Conservation (phyloP, 129 eudicot genomes). For the Kitagawia praeruptora region DNA sequence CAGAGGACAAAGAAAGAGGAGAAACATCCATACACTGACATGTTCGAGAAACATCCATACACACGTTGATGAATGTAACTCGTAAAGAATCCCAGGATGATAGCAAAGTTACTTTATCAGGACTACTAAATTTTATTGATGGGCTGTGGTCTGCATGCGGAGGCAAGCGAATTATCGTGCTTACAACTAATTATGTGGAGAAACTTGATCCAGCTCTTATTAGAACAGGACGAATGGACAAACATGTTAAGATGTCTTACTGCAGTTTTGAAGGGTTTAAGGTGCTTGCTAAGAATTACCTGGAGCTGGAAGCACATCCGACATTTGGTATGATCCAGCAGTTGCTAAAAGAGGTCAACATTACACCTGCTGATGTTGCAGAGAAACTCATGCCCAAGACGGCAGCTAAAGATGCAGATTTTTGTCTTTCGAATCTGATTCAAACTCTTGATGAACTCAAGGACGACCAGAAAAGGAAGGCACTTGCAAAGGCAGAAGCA, state of each 20-base stretch:
- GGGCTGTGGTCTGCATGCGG: conserved; percentile 22
- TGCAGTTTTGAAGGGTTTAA: conserved; percentile 33
- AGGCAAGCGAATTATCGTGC: conserved; percentile 22
- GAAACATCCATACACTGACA: neutral
- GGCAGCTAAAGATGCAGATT: conserved; percentile 10
- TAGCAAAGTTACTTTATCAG: conserved; percentile 17
- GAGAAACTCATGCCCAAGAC: conserved; percentile 33
- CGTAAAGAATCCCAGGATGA: neutral
- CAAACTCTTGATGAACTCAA: conserved; percentile 2
- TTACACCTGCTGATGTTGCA: conserved; percentile 40
- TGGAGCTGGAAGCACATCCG: conserved; percentile 24
- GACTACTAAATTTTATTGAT: conserved; percentile 1
- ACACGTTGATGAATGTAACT: neutral
- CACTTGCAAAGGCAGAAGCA: neutral
- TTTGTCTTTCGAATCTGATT: neutral
- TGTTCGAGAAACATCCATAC: neutral
- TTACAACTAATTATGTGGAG: conserved; percentile 23
- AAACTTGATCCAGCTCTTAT: conserved; percentile 36
- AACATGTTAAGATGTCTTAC: conserved; percentile 25
- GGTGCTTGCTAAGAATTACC: conserved; percentile 31
- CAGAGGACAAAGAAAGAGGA: conserved; percentile 16
- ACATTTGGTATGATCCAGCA: conserved; percentile 13
- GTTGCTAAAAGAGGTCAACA: conserved; percentile 15
- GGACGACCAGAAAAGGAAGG: neutral
- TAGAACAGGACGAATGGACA: conserved; percentile 30